phyloP scores from a whole-genome alignment of 2,329 filamentous ascomycete genomes.

The Polytolypa hystricis region DNA sequence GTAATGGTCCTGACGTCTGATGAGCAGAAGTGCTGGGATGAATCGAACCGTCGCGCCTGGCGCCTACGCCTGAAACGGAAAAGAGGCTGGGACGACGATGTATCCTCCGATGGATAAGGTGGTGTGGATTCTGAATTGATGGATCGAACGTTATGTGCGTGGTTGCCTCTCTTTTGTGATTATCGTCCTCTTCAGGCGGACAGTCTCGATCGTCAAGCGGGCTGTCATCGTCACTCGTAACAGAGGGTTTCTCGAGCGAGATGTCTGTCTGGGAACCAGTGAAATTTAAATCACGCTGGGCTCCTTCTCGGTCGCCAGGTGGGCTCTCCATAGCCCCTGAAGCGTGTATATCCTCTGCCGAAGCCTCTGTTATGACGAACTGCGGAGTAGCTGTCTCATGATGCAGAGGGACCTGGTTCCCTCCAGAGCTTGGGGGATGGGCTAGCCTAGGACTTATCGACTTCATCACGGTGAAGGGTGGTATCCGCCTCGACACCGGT shows the following conservation, averaged over 20 bases:
- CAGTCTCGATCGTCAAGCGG: too few species aligned
- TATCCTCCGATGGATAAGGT: slow-evolving; percentile 11
- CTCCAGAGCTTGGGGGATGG: too few species aligned
- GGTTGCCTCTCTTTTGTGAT: not conserved
- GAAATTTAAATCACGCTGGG: not conserved
- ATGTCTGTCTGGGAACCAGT: not conserved
- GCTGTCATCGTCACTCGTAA: not conserved
- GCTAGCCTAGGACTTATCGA: slow-evolving; percentile 1
- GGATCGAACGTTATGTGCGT: slow-evolving; percentile 5
- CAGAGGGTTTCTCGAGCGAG: not conserved
- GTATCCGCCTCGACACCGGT: slow-evolving; percentile 1
- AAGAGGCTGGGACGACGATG: slow-evolving; percentile 20
- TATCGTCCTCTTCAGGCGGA: too few species aligned
- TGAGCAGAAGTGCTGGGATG: slow-evolving; percentile 20
- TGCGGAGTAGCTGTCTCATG: not conserved
- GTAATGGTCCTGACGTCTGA: not conserved
- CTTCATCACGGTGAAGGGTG: slow-evolving; percentile 1
- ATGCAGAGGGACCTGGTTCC: not conserved
- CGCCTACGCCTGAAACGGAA: slow-evolving; percentile 26
- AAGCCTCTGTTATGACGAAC: not conserved
- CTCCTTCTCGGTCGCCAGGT: too few species aligned
- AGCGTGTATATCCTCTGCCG: not conserved
- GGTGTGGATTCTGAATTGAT: slow-evolving; percentile 22
- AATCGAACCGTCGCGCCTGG: slow-evolving; percentile 24
- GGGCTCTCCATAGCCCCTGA: not conserved